Conservation (phyloP, 345 rosid genomes). For the Schrenkiella parvula region DNA sequence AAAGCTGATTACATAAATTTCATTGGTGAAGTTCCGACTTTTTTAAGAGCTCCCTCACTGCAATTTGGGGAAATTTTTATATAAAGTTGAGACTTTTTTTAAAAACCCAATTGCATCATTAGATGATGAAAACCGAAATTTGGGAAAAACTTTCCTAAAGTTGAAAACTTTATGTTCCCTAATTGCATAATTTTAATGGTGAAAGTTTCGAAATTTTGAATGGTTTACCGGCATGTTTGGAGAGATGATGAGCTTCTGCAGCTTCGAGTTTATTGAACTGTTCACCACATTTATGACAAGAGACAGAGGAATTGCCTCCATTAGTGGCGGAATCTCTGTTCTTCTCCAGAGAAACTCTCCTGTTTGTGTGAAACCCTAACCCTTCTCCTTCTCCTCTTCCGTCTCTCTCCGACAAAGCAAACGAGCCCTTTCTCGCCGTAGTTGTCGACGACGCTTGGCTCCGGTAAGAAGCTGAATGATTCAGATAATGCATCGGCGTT, state of each 20-base stretch:
- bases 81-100: neutral
- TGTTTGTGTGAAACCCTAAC: slow-evolving; percentile 45
- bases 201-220: neutral
- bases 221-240: slow-evolving; percentile 86
- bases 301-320: slow-evolving; percentile 47
- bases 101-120: neutral
- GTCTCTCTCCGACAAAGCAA: slow-evolving; percentile 46
- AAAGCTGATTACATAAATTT: neutral
- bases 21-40: neutral
- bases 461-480: slow-evolving; percentile 48
- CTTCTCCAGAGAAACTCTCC: slow-evolving; percentile 52
- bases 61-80: neutral
- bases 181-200: neutral
- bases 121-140: neutral
- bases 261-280: slow-evolving; percentile 89
- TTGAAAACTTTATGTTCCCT: neutral
- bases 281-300: slow-evolving; percentile 97
- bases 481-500: slow-evolving; percentile 87
- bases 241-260: slow-evolving; percentile 96
- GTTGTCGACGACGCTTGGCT: slow-evolving; percentile 44
- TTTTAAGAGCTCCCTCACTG: neutral
- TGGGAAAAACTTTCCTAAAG: neutral
- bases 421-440: slow-evolving; percentile 55
- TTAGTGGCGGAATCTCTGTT: slow-evolving; percentile 41
- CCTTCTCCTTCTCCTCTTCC: slow-evolving; percentile 50